Conservation (phyloP, 73 alveolate genomes). For the Tetrahymena borealis region DNA sequence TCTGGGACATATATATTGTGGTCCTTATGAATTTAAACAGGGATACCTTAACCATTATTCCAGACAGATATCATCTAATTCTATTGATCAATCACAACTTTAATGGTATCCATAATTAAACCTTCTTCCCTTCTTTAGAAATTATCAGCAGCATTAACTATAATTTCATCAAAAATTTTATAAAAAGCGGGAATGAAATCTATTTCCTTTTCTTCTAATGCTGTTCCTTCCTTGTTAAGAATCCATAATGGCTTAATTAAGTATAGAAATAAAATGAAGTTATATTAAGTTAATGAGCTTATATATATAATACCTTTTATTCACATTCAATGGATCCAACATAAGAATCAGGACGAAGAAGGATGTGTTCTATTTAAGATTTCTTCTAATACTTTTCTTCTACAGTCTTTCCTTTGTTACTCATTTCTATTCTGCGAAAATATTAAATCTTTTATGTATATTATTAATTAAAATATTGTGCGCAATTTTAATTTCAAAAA, state of each 20-base stretch:
- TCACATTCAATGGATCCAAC: slow-evolving; percentile 93
- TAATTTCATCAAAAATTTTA: slow-evolving; percentile 93
- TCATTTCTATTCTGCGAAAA: background rate
- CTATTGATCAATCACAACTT: slow-evolving; percentile 81
- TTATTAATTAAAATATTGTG: background rate
- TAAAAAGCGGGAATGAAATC: slow-evolving; percentile 92
- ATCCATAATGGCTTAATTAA: slow-evolving; percentile 79
- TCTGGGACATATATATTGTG: slow-evolving; percentile 95
- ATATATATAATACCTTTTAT: slow-evolving; percentile 89
- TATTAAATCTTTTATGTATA: background rate
- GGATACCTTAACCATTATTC: slow-evolving; percentile 96
- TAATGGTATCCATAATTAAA: slow-evolving; percentile 54
- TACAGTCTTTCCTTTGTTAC: slow-evolving; percentile 37
- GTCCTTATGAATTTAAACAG: slow-evolving; percentile 85
- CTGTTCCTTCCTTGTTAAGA: slow-evolving; percentile 44
- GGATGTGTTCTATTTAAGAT: slow-evolving; percentile 87
- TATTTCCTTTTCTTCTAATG: slow-evolving; percentile 66
- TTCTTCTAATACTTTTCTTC: slow-evolving; percentile 87
- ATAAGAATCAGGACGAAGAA: slow-evolving; percentile 97
- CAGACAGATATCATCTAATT: slow-evolving; percentile 61
- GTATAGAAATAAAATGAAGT: slow-evolving; percentile 72
- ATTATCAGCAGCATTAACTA: slow-evolving; percentile 99
- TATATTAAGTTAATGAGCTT: slow-evolving; percentile 93
- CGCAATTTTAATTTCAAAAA: background rate
- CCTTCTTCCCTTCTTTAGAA: slow-evolving; percentile 68